A percentile compares a stretch with the other conserved stretches of the same genome.
Conservation (phyloP, 306 rosid species). For the Leucaena leucocephala region DNA sequence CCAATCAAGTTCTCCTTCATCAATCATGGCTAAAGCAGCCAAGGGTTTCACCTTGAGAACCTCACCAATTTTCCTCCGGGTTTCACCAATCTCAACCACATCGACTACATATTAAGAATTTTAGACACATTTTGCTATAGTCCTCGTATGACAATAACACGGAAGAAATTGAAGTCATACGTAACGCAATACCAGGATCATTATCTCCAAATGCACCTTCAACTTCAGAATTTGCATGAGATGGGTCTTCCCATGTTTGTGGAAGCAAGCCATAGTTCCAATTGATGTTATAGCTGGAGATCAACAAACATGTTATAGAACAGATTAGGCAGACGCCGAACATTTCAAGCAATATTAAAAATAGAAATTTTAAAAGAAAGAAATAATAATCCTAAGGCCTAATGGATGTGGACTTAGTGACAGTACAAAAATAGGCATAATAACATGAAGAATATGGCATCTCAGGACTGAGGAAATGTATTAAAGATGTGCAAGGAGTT, state of each 20-base stretch:
- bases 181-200: slow-evolving; percentile 59
- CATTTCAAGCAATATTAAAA: slow-evolving; percentile 30
- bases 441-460: slow-evolving; percentile 26
- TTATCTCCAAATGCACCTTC: slow-evolving; percentile 85
- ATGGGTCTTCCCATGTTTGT: slow-evolving; percentile 91
- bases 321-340: slow-evolving; percentile 13
- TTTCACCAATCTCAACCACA: slow-evolving; percentile 79
- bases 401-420: slow-evolving; percentile 15
- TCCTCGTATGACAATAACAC: not conserved
- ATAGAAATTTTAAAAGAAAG: slow-evolving; percentile 15
- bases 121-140: not conserved
- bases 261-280: slow-evolving; percentile 86
- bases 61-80: slow-evolving; percentile 62
- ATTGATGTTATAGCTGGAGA: slow-evolving; percentile 65
- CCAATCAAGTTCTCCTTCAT: slow-evolving; percentile 99
- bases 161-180: slow-evolving; percentile 1
- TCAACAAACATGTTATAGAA: slow-evolving; percentile 25
- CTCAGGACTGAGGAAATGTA: not conserved
- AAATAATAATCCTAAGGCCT: slow-evolving; percentile 26
- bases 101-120: slow-evolving; percentile 56
- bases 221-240: slow-evolving; percentile 64
- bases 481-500: slow-evolving; percentile 7
- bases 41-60: slow-evolving; percentile 86
- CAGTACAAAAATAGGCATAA: slow-evolving; percentile 9
- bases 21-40: slow-evolving; percentile 98